Base-by-base conservation (phyloP, 2,329 filamentous ascomycete genomes). In the Apiospora arundinis region DNA sequence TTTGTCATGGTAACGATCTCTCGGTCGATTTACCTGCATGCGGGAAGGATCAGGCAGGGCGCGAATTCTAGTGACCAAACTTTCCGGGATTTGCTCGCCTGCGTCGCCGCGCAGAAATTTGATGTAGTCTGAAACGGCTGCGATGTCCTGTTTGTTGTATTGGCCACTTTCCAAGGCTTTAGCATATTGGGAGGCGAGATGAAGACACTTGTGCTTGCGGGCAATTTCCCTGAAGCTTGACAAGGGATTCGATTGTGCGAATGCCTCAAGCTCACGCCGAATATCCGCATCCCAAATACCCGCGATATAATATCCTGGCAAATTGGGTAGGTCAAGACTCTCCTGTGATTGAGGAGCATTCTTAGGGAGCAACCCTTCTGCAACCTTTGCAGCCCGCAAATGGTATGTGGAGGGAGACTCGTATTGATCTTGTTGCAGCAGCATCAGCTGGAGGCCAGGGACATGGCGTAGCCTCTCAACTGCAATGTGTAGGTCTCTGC, bases 121-220 rank as follows among this genome's bases (percentile, higher is more conserved):
- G n/a, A 90, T 79, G 74, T 91, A 91, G 16, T 82, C 78, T 70
- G 79, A 79, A 60, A 91, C 80, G 46, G 81, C 76, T 4, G 77
- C 75, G 23, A 78, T 72, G 56, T 83, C 76, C 0, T 78, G 69
- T 2, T 80, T 78, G 0, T 81, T 77, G 73, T 89, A 91, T 1
- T 85, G 70, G 14, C 82, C 80, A 45, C 85, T 85, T 25, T 84
- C 82, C 3, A 91, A 75, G 2, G 87, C 88, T 71, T 81, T 83
- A 74, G 90, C 86, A 71, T 90, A 88, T 67, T 91, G 87, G 28
- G 80, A 77, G 6, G 86, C 88, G 40, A 92, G 83, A 74, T 91
- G 86, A 21, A 91, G 77, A 68, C 83, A 84, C 76, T 87, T 88
- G 78, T 92, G 90, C 46, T 81, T 82, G 70, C 83, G 83, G 2